These are phyloP conservation scores for Colletotrichum destructivum DNA, from an alignment of 2,329 filamentous ascomycete species.

Conservation along the genomic window DNA sequence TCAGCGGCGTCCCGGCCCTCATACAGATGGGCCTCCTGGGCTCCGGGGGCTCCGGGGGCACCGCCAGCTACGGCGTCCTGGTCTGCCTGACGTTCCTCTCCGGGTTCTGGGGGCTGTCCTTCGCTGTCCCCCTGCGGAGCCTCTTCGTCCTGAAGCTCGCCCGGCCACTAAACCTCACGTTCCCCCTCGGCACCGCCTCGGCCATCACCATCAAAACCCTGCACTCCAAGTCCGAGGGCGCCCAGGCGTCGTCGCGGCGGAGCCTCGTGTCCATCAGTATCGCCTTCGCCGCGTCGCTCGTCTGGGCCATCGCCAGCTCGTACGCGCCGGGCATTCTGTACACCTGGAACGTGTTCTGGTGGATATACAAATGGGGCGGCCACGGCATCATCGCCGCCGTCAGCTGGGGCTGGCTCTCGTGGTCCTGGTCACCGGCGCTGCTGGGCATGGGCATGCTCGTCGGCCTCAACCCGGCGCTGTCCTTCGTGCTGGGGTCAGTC, in stretches of 20 bases:
- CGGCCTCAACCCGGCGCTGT: background rate
- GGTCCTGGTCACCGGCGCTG: background rate
- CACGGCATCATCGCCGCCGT: background rate
- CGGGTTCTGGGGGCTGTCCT: background rate
- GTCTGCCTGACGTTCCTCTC: too few relatives aligned
- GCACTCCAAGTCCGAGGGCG: background rate
- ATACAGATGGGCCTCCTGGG: too few relatives aligned
- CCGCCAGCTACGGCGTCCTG: too few relatives aligned
- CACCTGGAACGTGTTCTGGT: background rate
- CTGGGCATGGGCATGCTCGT: conserved; percentile 5
- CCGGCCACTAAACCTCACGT: background rate
- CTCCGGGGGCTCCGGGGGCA: too few relatives aligned
- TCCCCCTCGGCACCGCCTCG: background rate
- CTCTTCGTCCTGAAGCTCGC: conserved; percentile 11
- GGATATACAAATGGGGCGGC: conserved; percentile 16
- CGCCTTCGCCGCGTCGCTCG: background rate
- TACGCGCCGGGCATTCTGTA: conserved; percentile 8
- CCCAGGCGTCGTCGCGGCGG: background rate
- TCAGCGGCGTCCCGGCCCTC: too few relatives aligned
- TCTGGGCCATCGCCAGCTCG: background rate
- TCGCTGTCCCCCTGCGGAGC: conserved; percentile 2
- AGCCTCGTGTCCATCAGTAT: background rate
- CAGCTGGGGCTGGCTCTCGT: conserved; percentile 4
- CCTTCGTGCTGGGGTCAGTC: background rate
- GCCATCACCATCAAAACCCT: background rate